phyloP scores from a whole-genome alignment of 192 early-diverging fungal species.

The Backusella australiensis region DNA sequence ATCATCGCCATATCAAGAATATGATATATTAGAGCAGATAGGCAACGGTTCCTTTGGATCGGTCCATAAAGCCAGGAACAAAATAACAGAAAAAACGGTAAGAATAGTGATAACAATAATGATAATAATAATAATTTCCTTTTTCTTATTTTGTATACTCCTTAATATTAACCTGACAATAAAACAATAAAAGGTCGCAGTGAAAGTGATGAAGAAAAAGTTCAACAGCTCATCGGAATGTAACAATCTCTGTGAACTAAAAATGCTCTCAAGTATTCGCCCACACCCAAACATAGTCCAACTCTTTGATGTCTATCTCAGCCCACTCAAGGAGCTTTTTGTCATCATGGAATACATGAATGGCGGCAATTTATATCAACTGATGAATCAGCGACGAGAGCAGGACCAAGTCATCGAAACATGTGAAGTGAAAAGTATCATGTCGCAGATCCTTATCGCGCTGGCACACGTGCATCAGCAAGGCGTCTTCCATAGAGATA shows the following conservation, averaged over 20 bases:
- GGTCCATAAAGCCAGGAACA: slow-evolving; percentile 68
- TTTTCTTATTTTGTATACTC: not conserved
- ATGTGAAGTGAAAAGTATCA: slow-evolving; percentile 19
- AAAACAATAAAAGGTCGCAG: slow-evolving; percentile 64
- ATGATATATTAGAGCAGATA: slow-evolving; percentile 65
- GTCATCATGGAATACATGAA: slow-evolving; percentile 98
- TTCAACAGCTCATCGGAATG: slow-evolving; percentile 68
- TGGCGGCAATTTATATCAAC: slow-evolving; percentile 87
- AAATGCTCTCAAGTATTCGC: slow-evolving; percentile 69
- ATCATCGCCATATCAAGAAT: slow-evolving; percentile 44
- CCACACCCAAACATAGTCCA: slow-evolving; percentile 85
- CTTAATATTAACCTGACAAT: not conserved
- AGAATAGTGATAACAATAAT: slow-evolving; percentile 2
- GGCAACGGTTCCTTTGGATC: slow-evolving; percentile 85
- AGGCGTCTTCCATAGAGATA: slow-evolving; percentile 93
- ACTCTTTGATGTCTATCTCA: slow-evolving; percentile 81
- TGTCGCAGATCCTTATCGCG: slow-evolving; percentile 85
- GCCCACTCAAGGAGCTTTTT: slow-evolving; percentile 77
- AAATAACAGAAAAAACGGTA: slow-evolving; percentile 65
- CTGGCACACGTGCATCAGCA: slow-evolving; percentile 91
- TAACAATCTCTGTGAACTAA: slow-evolving; percentile 75
- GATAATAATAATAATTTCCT: not conserved
- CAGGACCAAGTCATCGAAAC: not conserved
- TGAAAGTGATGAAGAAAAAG: slow-evolving; percentile 90
- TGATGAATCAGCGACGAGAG: slow-evolving; percentile 75